Percentiles rank a stretch among this genome's conserved stretches.
Evolutionary conservation across 139 green algal genomes (phyloP).

Genomic region (Medakamo hakoo): DNA sequence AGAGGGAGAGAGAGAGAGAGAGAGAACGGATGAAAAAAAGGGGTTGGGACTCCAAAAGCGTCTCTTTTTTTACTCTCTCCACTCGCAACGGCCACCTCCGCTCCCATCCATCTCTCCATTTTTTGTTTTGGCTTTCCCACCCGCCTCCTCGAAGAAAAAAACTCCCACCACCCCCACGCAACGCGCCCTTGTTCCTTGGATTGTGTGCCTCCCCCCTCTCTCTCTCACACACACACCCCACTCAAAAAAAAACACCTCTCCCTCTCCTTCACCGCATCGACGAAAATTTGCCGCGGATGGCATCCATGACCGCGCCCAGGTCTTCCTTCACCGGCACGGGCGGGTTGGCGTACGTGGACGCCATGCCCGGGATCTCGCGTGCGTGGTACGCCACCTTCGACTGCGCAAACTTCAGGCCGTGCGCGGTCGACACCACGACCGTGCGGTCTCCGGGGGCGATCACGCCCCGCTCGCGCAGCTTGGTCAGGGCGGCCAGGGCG

Average conservation of each 20-base stretch:
- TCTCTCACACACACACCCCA: neutral
- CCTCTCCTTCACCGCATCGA: neutral
- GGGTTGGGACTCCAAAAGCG: too few relatives aligned
- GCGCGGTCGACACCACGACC: conserved; percentile 90
- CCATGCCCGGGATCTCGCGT: conserved; percentile 56
- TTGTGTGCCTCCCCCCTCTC: neutral
- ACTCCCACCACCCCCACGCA: neutral
- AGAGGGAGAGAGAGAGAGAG: neutral
- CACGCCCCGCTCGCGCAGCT: conserved; percentile 68
- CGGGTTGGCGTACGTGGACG: conserved; percentile 75
- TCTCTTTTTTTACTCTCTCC: too few relatives aligned
- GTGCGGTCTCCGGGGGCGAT: conserved; percentile 80
- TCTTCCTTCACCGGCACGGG: conserved; percentile 78
- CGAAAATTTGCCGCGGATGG: conserved; percentile 42
- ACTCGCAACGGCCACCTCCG: too few relatives aligned
- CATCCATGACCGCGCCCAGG: conserved; percentile 88
- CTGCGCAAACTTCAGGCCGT: conserved; percentile 97
- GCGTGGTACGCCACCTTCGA: conserved; percentile 94
- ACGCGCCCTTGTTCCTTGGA: too few relatives aligned
- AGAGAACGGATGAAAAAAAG: neutral
- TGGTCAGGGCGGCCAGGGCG: conserved; percentile 86
- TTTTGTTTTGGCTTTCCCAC: too few relatives aligned
- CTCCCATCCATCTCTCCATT: too few relatives aligned
- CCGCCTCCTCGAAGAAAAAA: too few relatives aligned
- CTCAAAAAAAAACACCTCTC: conserved; percentile 1